Base-by-base conservation (phyloP, 2,329 filamentous ascomycete species). In the Chrysoporthe puriensis region DNA sequence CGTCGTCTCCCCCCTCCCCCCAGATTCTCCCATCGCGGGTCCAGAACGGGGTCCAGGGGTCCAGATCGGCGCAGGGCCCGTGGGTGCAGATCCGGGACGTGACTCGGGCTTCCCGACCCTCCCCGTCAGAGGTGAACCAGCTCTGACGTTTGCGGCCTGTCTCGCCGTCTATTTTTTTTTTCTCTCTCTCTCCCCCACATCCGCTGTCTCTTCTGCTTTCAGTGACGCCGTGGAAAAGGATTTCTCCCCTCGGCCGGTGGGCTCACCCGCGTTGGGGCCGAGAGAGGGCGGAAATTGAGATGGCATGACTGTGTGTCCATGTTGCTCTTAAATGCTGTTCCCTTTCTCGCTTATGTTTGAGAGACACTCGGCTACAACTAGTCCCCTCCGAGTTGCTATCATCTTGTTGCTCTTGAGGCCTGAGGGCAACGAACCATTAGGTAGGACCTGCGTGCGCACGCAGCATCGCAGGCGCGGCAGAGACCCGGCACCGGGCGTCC, bases 41-140 rank as follows among this genome's bases (percentile, higher is more conserved):
- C 50, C 50, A 54, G 50, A 54, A 54, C 50, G 13, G 50, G 50
- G 13, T 54, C 50, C 50, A 54, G 50, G 36, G 36, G 36, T 40
- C 50, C 50, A 54, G 50, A 54, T 34, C 50, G 21, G 14, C 26
- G 48, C 48, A 21, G 48, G 48, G 26, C 26, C 26, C 26, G 26
- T 26, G 48, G 48, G 21, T 52, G 48, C 48, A 26, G 26, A 26
- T 26, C 26, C 26, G 9, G 36, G 6, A 40, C 36, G 6, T 40
- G 5, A 40, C 36, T 40, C 36, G 36, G 36, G 36, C 36, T 40
- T 40, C 36, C 36, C 36, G 36, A 40, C 36, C 9, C 6, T 40
- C 9, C 36, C 36, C 26, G 26, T 26, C 26, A 9, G 36, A 40
- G 36, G 9, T 40, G 9, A 5, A 40, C 48, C 48, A 13, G 26